Base-by-base conservation (phyloP, 441 rosid species). In the Populus hybrid region DNA sequence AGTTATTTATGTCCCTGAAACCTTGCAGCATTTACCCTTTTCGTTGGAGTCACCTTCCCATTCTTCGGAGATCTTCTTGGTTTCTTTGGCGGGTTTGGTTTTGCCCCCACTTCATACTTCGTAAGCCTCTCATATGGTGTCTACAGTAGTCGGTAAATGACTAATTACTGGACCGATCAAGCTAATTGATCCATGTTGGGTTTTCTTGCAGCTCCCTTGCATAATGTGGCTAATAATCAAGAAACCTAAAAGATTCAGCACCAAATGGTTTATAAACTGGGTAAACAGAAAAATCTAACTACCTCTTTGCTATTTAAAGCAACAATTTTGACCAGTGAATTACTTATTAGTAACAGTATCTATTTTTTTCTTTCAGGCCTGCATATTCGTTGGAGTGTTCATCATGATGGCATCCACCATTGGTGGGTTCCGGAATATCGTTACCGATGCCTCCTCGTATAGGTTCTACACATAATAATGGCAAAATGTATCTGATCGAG, bases 21-120 rank as follows among this genome's bases (percentile, higher is more conserved):
- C 16, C 12, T 74, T 76, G 86, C 95, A 93, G 99, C 94, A 73
- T 89, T 95, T 78, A 93, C 98, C 14, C 81, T 95, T 63, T 90
- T 93, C 66, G 63, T 87, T 50, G 99, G 94, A 86, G 92, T 93
- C 61, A 90, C 88, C 3, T 95, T 93, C 85, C 98, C 98, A 0
- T 95, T 95, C 86, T 92, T 95, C 63, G 98, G 99, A 69, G 99
- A 93, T 81, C 91, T 95, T 79, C 90, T 95, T 78, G 99, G 99
- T 66, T 95, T 92, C 87, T 95, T 95, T 73, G 99, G 99, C 35
- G 98, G 98, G 81, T 95, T 95, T 78, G 95, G 97, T 23, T 95
- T 93, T 82, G 95, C 99, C 54, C 98, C 98, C 74, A 93, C 98
- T 74, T 90, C 98, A 70, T 95, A 87, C 84, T 95, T 93, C 72